Conservation (phyloP, 73 alveolate genomes). For the Breviolum minutum region DNA sequence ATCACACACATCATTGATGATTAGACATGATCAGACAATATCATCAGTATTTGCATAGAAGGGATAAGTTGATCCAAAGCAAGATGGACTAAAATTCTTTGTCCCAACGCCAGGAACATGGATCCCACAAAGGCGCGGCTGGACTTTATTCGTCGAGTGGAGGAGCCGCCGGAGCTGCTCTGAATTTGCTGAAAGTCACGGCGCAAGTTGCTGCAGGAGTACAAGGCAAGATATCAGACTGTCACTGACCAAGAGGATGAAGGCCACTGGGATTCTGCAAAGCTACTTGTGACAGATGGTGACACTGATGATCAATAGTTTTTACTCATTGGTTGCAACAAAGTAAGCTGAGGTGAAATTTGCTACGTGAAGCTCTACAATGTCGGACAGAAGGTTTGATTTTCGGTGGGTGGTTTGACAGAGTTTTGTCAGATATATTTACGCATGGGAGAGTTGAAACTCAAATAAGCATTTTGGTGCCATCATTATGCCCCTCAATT, state of each 20-base stretch:
- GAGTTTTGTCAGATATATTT: neutral
- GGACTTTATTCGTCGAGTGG: slow-evolving; percentile 68
- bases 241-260: slow-evolving; percentile 63
- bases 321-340: no score
- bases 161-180: neutral
- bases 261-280: neutral
- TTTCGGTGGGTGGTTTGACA: no score
- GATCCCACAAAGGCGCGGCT: slow-evolving; percentile 59
- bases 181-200: neutral
- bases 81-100: no score
- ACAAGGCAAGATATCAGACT: slow-evolving; percentile 80
- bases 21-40: no score
- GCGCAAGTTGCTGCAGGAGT: slow-evolving; percentile 13
- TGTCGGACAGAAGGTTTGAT: slow-evolving; percentile 73
- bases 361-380: slow-evolving; percentile 92
- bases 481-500: no score
- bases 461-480: neutral
- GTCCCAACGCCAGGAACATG: slow-evolving; percentile 33
- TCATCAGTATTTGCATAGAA: no score
- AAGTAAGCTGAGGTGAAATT: slow-evolving; percentile 36
- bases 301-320: neutral
- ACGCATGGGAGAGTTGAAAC: neutral
- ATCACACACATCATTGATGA: neutral
- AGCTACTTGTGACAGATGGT: neutral
- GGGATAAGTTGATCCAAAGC: no score